Evolutionary conservation across 495 filamentous ascomycete species (phyloP).

Genomic region (Xanthoparmelia taractica): DNA sequence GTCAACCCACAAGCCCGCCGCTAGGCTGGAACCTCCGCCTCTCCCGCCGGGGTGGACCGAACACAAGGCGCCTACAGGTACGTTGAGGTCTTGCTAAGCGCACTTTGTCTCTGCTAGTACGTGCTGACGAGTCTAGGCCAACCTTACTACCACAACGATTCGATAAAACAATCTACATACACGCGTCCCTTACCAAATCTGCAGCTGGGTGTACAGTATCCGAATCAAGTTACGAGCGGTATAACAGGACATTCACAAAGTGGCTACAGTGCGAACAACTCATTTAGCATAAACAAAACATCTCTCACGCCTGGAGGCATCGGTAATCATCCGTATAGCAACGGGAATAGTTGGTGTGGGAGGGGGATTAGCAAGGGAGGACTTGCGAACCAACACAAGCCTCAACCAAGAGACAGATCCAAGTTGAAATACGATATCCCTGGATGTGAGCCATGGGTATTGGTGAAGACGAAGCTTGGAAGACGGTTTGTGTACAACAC

Average conservation of each 20-base stretch:
- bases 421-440: slow-evolving; percentile 73
- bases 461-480: slow-evolving; percentile 84
- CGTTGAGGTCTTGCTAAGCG: slow-evolving; percentile 22
- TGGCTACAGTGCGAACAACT: slow-evolving; percentile 30
- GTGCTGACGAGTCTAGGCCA: slow-evolving; percentile 48
- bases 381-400: slow-evolving; percentile 42
- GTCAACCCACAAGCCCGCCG: slow-evolving; percentile 50
- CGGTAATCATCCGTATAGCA: slow-evolving; percentile 30
- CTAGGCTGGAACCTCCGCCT: slow-evolving; percentile 38
- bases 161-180: slow-evolving; percentile 83
- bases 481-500: slow-evolving; percentile 83
- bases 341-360: slow-evolving; percentile 27
- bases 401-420: slow-evolving; percentile 68
- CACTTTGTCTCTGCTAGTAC: slow-evolving; percentile 3
- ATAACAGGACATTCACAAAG: slow-evolving; percentile 29
- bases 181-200: slow-evolving; percentile 49
- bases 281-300: neutral
- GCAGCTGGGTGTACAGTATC: slow-evolving; percentile 29
- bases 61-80: slow-evolving; percentile 81
- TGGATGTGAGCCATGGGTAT: slow-evolving; percentile 77
- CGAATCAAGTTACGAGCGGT: slow-evolving; percentile 22
- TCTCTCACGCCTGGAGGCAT: neutral
- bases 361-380: slow-evolving; percentile 43
- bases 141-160: slow-evolving; percentile 80
- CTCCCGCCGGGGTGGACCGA: slow-evolving; percentile 82